Evolutionary conservation across 2,329 filamentous ascomycete genomes (phyloP).

Genomic region (Emmonsiellopsis sp.): DNA sequence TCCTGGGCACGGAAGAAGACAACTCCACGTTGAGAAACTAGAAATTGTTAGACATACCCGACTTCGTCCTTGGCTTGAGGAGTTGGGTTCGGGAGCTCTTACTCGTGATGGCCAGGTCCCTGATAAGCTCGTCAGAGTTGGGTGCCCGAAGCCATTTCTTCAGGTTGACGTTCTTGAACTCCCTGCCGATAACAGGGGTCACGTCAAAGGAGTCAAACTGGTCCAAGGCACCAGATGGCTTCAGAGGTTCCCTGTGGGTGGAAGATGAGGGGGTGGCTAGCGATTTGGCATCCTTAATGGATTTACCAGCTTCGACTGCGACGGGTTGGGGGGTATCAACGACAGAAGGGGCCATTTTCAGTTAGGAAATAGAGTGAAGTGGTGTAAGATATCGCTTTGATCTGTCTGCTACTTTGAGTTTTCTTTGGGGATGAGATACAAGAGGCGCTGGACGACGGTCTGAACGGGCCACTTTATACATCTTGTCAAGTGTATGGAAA

Average conservation of each 20-base stretch:
- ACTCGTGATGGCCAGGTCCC: slow-evolving; percentile 28
- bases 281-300: background rate
- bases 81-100: background rate
- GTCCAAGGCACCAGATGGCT: slow-evolving; percentile 33
- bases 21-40: slow-evolving; percentile 44
- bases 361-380: background rate
- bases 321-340: slow-evolving; percentile 12
- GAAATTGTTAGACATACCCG: background rate
- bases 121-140: slow-evolving; percentile 25
- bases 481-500: background rate
- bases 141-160: slow-evolving; percentile 39
- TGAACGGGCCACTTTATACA: background rate
- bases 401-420: background rate
- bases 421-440: background rate
- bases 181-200: slow-evolving; percentile 43
- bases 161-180: slow-evolving; percentile 36
- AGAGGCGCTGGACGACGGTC: background rate
- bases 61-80: background rate
- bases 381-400: background rate
- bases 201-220: slow-evolving; percentile 39
- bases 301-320: background rate
- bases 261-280: slow-evolving; percentile 6
- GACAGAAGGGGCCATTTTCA: slow-evolving; percentile 16
- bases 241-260: slow-evolving; percentile 22
- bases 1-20: slow-evolving; percentile 47